phyloP scores from a whole-genome alignment of 2,329 filamentous ascomycete species.

The Fusarium setosum region DNA sequence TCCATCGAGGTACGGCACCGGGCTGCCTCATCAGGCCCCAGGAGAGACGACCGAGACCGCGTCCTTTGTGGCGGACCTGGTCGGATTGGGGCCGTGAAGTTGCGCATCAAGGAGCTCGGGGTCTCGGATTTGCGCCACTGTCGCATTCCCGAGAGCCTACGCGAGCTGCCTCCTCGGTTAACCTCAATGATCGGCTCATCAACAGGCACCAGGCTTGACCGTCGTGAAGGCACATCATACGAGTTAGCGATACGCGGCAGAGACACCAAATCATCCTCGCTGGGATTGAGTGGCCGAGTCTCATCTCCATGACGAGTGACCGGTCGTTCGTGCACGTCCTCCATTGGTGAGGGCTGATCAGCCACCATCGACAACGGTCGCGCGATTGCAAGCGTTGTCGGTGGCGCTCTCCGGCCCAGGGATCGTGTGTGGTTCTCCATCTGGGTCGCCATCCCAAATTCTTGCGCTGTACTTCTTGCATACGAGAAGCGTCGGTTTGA shows the following conservation, averaged over 20 bases:
- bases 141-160: slow-evolving; percentile 46
- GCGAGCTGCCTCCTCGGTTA: slow-evolving; percentile 38
- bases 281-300: slow-evolving; percentile 12
- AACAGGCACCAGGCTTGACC: slow-evolving; percentile 36
- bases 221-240: slow-evolving; percentile 34
- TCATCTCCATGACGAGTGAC: slow-evolving; percentile 44
- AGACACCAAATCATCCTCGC: slow-evolving; percentile 28
- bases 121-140: slow-evolving; percentile 45
- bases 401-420: slow-evolving; percentile 46
- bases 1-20: slow-evolving; percentile 50
- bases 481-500: slow-evolving; percentile 59
- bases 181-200: slow-evolving; percentile 29
- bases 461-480: slow-evolving; percentile 43
- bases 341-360: slow-evolving; percentile 60
- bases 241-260: slow-evolving; percentile 19
- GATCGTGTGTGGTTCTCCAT: slow-evolving; percentile 27
- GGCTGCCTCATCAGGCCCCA: slow-evolving; percentile 25
- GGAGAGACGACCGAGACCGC: slow-evolving; percentile 35
- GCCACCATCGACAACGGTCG: slow-evolving; percentile 65
- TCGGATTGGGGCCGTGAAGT: slow-evolving; percentile 20
- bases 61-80: slow-evolving; percentile 29
- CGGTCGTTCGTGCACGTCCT: slow-evolving; percentile 44
- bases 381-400: slow-evolving; percentile 59
- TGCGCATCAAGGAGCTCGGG: slow-evolving; percentile 16
- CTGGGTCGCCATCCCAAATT: slow-evolving; percentile 25